Evolutionary conservation across 352 stramenopile species (phyloP).

Genomic region (Phytophthora idaei): DNA sequence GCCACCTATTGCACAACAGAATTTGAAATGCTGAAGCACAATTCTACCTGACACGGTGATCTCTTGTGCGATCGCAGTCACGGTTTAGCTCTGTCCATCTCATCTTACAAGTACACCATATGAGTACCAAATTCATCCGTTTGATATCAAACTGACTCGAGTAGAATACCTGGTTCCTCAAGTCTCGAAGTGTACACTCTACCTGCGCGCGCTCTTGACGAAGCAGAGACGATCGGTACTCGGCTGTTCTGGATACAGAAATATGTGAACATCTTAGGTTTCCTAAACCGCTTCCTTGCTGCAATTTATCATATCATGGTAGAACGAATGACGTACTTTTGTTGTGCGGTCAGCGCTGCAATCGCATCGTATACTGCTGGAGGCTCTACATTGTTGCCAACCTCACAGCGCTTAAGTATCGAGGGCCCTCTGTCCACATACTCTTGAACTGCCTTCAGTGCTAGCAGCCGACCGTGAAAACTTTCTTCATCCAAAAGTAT

Average conservation of each 20-base stretch:
- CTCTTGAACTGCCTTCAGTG: conserved; percentile 18
- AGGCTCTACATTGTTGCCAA: not conserved
- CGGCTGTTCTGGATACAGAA: conserved; percentile 4
- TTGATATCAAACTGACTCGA: not conserved
- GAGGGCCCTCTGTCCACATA: conserved; percentile 24
- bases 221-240: conserved; percentile 11
- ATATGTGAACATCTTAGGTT: not conserved
- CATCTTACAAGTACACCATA: conserved; percentile 11
- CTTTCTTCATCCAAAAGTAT: conserved; percentile 59
- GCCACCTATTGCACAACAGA: not conserved
- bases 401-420: not conserved
- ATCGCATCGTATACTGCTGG: conserved; percentile 40
- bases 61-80: conserved; percentile 19
- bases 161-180: conserved; percentile 25
- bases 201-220: conserved; percentile 24
- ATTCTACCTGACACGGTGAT: conserved; percentile 34
- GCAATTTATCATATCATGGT: not conserved
- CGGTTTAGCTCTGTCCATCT: conserved; percentile 31
- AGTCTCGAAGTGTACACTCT: conserved; percentile 17
- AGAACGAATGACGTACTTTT: conserved; percentile 26
- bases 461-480: conserved; percentile 39
- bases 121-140: not conserved
- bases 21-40: not conserved
- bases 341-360: conserved; percentile 17
- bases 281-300: too few relatives aligned